Evolutionary conservation across 2,329 filamentous ascomycete species (phyloP).

Genomic region (Remersonia thermophila): DNA sequence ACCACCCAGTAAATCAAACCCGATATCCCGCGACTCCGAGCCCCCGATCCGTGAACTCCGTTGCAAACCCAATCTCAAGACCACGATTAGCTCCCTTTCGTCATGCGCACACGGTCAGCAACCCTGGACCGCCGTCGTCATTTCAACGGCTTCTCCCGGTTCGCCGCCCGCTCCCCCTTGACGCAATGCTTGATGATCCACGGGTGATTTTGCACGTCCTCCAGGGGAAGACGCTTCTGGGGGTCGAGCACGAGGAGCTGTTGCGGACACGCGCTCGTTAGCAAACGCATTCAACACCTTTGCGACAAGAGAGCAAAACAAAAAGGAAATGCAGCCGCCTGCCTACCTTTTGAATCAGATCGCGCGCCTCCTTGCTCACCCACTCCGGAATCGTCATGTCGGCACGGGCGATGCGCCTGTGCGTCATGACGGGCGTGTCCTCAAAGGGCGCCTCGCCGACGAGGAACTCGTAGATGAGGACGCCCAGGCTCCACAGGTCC

Average conservation of each 20-base stretch:
- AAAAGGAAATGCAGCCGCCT: constrained; percentile 33
- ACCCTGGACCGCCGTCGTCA: constrained; percentile 1
- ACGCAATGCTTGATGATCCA: constrained; percentile 96
- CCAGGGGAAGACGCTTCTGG: constrained; percentile 81
- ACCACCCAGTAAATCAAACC: no score
- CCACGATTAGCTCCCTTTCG: no score
- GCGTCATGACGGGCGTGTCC: constrained; percentile 89
- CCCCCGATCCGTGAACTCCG: no score
- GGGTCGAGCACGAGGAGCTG: constrained; percentile 84
- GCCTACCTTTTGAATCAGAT: constrained; percentile 84
- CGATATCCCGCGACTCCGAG: no score
- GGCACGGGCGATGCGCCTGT: constrained; percentile 71
- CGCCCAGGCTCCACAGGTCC: constrained; percentile 89
- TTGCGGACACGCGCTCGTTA: constrained; percentile 1
- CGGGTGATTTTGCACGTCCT: constrained; percentile 78
- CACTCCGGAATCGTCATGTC: constrained; percentile 91
- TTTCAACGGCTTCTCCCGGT: constrained; percentile 33
- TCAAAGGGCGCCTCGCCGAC: constrained; percentile 96
- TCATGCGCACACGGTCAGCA: no score
- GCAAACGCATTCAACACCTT: constrained; percentile 3
- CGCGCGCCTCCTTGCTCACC: constrained; percentile 78
- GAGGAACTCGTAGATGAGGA: constrained; percentile 91
- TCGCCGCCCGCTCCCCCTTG: constrained; percentile 42
- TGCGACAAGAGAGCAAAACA: not conserved
- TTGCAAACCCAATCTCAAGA: no score